These are phyloP conservation scores for Metschnikowia shivogae DNA, from an alignment of 805 yeast genomes.

Conservation along the genomic window DNA sequence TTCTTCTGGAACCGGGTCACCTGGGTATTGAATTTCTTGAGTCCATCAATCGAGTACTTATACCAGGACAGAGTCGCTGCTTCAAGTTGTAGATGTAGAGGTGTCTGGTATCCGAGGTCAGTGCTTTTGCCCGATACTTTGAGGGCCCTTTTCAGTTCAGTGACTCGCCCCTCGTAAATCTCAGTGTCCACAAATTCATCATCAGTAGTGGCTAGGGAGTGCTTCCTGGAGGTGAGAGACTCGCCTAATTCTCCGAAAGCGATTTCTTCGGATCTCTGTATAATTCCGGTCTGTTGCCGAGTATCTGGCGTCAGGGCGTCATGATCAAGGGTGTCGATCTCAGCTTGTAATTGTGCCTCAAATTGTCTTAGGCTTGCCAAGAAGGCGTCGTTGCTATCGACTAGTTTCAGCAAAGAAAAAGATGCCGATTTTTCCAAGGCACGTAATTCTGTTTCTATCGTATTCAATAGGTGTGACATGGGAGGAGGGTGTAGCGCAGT, in stretches of 20 bases:
- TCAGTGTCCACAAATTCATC: conserved; percentile 1
- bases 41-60: conserved; percentile 26
- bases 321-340: conserved; percentile 6
- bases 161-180: background rate
- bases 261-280: background rate
- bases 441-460: conserved; percentile 26
- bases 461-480: conserved; percentile 23
- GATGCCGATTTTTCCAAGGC: conserved; percentile 22
- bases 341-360: conserved; percentile 21
- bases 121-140: background rate
- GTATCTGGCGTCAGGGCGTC: background rate
- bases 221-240: background rate
- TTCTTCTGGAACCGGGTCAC: conserved; percentile 33
- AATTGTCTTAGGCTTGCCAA: conserved; percentile 22
- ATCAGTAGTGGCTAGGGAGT: conserved; percentile 1
- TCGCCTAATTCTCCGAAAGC: background rate
- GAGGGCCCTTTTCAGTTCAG: background rate
- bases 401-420: conserved; percentile 17
- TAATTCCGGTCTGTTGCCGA: background rate
- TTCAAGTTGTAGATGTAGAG: conserved; percentile 12
- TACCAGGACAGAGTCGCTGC: conserved; percentile 30
- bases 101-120: background rate
- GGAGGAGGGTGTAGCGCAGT: background rate
- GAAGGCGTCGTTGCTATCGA: conserved; percentile 22
- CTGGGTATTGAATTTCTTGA: conserved; percentile 35